Base-by-base conservation (phyloP, 2,329 filamentous ascomycete species). In the Fusarium sarcochroum region DNA sequence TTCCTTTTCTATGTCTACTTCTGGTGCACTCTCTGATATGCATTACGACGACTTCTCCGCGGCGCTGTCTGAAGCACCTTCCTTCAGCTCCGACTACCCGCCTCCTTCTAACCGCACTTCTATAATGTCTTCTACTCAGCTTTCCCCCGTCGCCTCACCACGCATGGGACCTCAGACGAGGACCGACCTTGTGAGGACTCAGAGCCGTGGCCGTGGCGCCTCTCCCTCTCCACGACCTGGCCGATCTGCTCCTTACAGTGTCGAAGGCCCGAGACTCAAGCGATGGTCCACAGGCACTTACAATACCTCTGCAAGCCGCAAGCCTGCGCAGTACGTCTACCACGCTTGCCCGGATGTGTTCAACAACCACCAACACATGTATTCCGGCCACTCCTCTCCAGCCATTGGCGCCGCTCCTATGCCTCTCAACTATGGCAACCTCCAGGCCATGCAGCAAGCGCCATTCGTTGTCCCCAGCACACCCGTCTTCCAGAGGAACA, bases 221-320 rank as follows among this genome's bases (percentile, higher is more conserved):
- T 93, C 91, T 45, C 90, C 91, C 37, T 92, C 91, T 32, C 90
- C 91, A 21, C 86, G 91, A 44, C 89, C 88, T 32, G 89, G 85
- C 25, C 87, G 91, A 64, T 87, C 90, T 40, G 90, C 89, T 18
- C 91, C 91, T 1, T 93, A 93, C 79, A 90, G 82, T 50, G 84
- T 93, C 50, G 91, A 93, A 45, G 86, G 84, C 52, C 84, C 83
- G 45, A 86, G 90, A 66, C 89, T 85, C 76, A 93, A 93, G 83
- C 85, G 91, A 69, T 94, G 91, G 91, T 93, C 91, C 20, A 93
- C 91, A 5, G 91, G 91, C 15, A 92, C 90, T 5, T 93, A 90
- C 62, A 89, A 86, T 20, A 86, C 88, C 2, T 78, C 82, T 20
- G 83, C 83, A 23, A 87, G 80, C 72, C 82, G 86, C 57, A 83